Base-by-base conservation (phyloP, 805 yeast species). In the Blastobotrys americana region DNA sequence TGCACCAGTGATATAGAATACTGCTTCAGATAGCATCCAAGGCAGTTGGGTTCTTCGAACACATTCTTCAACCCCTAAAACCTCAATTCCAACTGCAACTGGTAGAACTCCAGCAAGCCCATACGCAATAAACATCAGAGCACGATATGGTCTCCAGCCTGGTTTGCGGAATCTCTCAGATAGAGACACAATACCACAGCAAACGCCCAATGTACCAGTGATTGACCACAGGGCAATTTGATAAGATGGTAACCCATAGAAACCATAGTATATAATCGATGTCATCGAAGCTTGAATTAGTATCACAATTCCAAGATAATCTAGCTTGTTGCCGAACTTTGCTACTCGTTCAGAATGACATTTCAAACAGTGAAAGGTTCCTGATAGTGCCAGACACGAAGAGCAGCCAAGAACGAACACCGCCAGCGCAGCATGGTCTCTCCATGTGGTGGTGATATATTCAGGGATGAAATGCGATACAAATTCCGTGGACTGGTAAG, bases 81-180 rank as follows among this genome's bases (percentile, higher is more conserved):
- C 43, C 13, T 50, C 45, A 2, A 72, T 49, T 0, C 89, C 88
- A 9, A 67, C 68, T 0, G 76, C 42, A 1, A 88, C 71, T 0
- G 96, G 96, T 3, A 86, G 61, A 0, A 76, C 69, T 0, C 93
- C 90, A 1, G 87, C 77, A 17, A 86, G 67, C 0, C 96, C 96
- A 65, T 89, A 88, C 2, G 73, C 54, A 5, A 88, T 80, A 63
- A 88, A 88, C 77, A 88, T 77, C 1, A 72, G 51, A 0, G 96
- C 90, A 43, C 97, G 68, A 45, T 76, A 74, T 1, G 89, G 79
- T 31, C 96, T 73, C 80, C 85, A 87, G 23, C 68, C 72, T 3
- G 82, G 74, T 3, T 81, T 63, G n/a, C 86, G 69, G 58, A 89
- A 88, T 48, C 69, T 71, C 3, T 81, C 79, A 44, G 75, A 70